Evolutionary conservation across 2,329 filamentous ascomycete species (phyloP).

Genomic region (Colletotrichum gloeosporioides): DNA sequence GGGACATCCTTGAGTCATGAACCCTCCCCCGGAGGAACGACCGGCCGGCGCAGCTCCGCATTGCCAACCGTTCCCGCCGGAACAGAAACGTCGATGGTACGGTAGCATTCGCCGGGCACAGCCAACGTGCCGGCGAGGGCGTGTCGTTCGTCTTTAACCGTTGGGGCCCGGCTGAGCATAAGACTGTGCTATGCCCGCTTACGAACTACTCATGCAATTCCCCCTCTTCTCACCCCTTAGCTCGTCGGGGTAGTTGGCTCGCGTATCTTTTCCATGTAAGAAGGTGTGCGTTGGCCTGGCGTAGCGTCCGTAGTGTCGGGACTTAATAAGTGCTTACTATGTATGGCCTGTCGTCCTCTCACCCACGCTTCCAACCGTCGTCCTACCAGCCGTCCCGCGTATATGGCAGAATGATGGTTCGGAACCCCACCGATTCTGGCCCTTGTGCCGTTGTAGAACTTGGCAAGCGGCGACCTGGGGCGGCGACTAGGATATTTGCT

Average conservation of each 20-base stretch:
- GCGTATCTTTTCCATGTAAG: background rate
- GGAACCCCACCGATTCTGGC: background rate
- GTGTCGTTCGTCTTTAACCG: background rate
- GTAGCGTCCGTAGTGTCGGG: background rate
- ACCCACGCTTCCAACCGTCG: background rate
- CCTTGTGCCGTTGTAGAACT: background rate
- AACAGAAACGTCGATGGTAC: constrained; percentile 1
- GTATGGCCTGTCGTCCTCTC: background rate
- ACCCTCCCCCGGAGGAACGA: background rate
- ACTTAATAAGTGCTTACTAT: constrained; percentile 3
- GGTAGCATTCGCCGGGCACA: constrained; percentile 2
- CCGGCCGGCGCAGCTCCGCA: background rate
- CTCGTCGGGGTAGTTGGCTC: background rate
- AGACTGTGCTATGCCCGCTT: background rate
- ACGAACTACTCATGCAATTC: background rate
- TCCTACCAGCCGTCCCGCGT: background rate
- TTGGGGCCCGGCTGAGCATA: background rate
- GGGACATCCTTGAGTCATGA: constrained; percentile 6
- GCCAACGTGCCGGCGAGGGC: background rate
- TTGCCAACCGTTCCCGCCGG: background rate
- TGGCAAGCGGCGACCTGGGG: background rate
- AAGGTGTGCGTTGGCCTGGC: background rate
- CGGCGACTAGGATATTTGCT: constrained; percentile 1
- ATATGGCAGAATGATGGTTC: background rate
- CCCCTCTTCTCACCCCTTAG: background rate